These are phyloP conservation scores for Metarhizium rileyi DNA, from an alignment of 2,329 filamentous ascomycete species.

Conservation along the genomic window DNA sequence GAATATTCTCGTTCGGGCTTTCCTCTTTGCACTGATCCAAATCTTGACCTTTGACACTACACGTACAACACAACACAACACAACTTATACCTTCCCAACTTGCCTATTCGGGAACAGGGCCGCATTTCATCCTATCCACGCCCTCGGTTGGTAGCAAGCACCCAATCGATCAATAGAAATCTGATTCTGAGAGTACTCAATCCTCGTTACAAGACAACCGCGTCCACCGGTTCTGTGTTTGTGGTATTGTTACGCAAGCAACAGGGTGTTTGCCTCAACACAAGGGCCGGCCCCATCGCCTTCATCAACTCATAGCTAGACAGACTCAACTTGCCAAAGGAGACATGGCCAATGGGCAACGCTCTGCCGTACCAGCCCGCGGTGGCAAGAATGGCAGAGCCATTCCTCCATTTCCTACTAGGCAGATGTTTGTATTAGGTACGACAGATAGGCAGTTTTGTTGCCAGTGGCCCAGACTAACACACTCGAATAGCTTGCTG, in stretches of 20 bases:
- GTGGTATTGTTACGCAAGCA: not conserved
- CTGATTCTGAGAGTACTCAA: not conserved
- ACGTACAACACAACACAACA: not conserved
- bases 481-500: constrained; percentile 56
- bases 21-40: not conserved
- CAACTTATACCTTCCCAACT: not conserved
- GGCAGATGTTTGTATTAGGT: constrained; percentile 46
- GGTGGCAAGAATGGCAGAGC: constrained; percentile 14
- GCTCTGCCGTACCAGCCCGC: constrained; percentile 14
- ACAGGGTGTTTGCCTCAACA: not conserved
- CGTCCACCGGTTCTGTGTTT: not conserved
- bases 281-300: not conserved
- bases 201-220: not conserved
- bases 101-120: not conserved
- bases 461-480: not conserved
- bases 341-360: constrained; percentile 19
- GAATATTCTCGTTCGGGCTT: not conserved
- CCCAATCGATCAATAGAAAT: not conserved
- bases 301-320: not conserved
- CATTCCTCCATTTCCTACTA: constrained; percentile 26
- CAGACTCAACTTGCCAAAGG: not conserved
- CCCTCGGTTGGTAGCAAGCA: not conserved
- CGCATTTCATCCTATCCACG: not conserved
- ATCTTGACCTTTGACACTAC: not conserved
- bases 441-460: constrained; percentile 15